phyloP scores from a whole-genome alignment of 2,329 filamentous ascomycete species.

The Myriosclerotinia curreyana region DNA sequence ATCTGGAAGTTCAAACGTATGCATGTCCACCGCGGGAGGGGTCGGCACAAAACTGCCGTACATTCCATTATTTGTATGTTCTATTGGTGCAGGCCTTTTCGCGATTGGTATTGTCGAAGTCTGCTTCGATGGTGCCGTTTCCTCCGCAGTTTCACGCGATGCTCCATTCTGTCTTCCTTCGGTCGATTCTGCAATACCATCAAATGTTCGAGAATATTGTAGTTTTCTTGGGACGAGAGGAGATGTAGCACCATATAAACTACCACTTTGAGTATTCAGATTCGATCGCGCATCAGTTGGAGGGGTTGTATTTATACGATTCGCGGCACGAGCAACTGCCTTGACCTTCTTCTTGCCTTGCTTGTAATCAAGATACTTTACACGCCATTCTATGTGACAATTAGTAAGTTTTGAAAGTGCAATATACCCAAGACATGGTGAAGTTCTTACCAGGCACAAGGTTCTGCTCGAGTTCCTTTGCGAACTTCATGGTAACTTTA shows the following conservation, averaged over 20 bases:
- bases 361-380: conserved; percentile 95
- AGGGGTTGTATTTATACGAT: conserved; percentile 56
- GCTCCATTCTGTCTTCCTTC: conserved; percentile 16
- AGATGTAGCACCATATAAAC: conserved; percentile 33
- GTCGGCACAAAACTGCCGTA: conserved; percentile 64
- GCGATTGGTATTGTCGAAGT: conserved; percentile 7
- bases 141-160: not conserved
- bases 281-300: conserved; percentile 26
- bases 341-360: conserved; percentile 93
- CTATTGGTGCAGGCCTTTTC: not conserved
- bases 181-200: conserved; percentile 15
- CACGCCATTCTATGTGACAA: conserved; percentile 69
- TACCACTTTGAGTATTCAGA: conserved; percentile 23
- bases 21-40: conserved; percentile 42
- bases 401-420: conserved; percentile 10
- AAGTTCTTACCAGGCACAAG: conserved; percentile 67
- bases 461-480: conserved; percentile 79
- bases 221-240: conserved; percentile 22
- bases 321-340: conserved; percentile 69
- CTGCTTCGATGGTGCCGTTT: not conserved
- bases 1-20: conserved; percentile 57
- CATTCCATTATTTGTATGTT: conserved; percentile 6
- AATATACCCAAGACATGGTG: not conserved
- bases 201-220: not conserved
- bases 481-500: conserved; percentile 55